Base-by-base conservation (phyloP, 2,329 filamentous ascomycete genomes). In the Raffaelea ambrosiae region DNA sequence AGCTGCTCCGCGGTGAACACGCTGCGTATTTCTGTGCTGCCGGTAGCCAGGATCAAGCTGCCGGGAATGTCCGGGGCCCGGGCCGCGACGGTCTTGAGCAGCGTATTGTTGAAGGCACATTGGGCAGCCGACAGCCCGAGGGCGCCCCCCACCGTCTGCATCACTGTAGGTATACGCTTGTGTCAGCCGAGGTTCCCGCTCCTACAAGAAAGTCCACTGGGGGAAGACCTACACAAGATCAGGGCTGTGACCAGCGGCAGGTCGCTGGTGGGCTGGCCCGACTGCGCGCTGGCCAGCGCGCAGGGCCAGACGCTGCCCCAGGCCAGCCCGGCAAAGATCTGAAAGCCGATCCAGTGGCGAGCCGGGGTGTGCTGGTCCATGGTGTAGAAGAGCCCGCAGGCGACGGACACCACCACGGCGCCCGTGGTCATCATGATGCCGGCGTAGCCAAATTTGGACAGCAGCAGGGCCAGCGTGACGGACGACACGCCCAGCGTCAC, bases 131-230 rank as follows among this genome's bases (percentile, higher is more conserved):
- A 42, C 3, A 40, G 36, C 31, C 36, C 26, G 13, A 52, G 43
- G 3, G 83, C 79, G 3, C 81, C 81, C 36, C 81, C 81, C 1
- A 86, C 67, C 0, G 72, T 71, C 56, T 84, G 78, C 63, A 77
- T 79, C 62, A 85, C 83, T 23, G 43, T n/a, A n/a, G n/a, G n/a
- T n/a, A n/a, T n/a, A n/a, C n/a, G n/a, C n/a, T n/a, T n/a, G n/a
- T n/a, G n/a, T n/a, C n/a, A n/a, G n/a, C n/a, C n/a, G n/a, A n/a
- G n/a, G n/a, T n/a, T n/a, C n/a, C n/a, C n/a, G n/a, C n/a, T n/a
- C n/a, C n/a, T n/a, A n/a, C n/a, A n/a, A n/a, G n/a, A n/a, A n/a
- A n/a, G n/a, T n/a, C n/a, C n/a, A n/a, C n/a, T n/a, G n/a, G n/a
- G n/a, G n/a, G n/a, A n/a, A n/a, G n/a, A 49, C 53, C 46, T 43